Evolutionary conservation across 108 stramenopile genomes (phyloP).

Genomic region (Schizochytrium sp.): DNA sequence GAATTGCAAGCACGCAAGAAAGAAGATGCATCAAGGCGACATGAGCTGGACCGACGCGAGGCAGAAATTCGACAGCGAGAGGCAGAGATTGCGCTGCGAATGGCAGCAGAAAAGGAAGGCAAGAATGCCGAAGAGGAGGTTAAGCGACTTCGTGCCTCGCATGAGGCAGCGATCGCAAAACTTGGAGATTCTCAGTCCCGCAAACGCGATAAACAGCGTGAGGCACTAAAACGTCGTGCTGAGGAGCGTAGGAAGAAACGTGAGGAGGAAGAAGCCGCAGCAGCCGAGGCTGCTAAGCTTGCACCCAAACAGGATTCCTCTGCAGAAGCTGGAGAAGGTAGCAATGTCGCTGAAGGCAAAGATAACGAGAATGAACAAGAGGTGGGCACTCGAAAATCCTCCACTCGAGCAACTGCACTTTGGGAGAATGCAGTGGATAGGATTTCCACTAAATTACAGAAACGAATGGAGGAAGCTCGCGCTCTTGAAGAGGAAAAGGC

Average conservation of each 20-base stretch:
- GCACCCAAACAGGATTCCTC: not conserved
- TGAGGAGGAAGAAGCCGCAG: conserved; percentile 26
- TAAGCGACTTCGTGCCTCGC: conserved; percentile 8
- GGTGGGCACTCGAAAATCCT: not conserved
- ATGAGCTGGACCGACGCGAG: conserved; percentile 47
- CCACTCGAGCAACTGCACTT: not conserved
- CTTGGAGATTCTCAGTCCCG: not conserved
- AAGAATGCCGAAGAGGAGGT: conserved; percentile 46
- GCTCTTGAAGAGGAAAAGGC: conserved; percentile 44
- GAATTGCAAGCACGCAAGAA: conserved; percentile 29
- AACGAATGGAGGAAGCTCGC: not conserved
- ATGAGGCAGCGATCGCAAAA: not conserved
- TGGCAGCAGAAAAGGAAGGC: conserved; percentile 7
- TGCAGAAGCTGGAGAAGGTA: not conserved
- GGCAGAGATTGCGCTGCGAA: conserved; percentile 29
- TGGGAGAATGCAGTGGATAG: conserved; percentile 24
- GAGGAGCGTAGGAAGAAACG: conserved; percentile 35
- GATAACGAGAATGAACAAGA: not conserved
- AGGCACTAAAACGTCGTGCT: conserved; percentile 32
- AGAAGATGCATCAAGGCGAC: not conserved
- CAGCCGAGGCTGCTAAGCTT: conserved; percentile 5
- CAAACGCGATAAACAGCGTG: not conserved
- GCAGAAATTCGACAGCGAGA: conserved; percentile 11
- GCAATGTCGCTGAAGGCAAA: not conserved
- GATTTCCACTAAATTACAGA: not conserved